Base-by-base conservation (phyloP, 108 stramenopile genomes). In the Cyclotella sp. region DNA sequence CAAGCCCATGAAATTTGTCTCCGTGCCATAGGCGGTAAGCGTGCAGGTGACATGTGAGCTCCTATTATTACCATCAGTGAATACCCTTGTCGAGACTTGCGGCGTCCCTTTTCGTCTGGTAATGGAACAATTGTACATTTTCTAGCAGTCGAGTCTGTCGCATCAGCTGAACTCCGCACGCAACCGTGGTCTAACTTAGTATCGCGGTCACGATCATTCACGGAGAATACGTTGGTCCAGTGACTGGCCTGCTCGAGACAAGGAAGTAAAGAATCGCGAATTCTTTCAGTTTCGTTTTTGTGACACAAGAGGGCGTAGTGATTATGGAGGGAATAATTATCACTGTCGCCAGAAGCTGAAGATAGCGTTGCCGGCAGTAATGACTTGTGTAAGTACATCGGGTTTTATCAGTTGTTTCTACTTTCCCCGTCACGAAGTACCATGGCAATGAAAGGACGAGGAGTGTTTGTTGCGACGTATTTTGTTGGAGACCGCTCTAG, bases 1-100 rank as follows among this genome's bases (percentile, higher is more conserved):
- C 77, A 83, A 45, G 72, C 72, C 85, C 85, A 88, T 9, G 88
- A 84, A 29, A 88, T 75, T 45, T 88, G 85, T 52, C 78, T 76
- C 49, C 88, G 47, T 61, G 84, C 88, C 79, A 84, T 73, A 8
- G 85, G 85, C 9, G 79, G 67, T 30, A 82, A 70, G 18, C 55
- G 14, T 19, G 45, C 81, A 14, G 81, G 81, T 22, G 77, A 78
- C 47, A 73, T 68, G 0, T 39, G 46, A 43, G 54, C 63, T 40
- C 52, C 54, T 18, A 52, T 34, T 8, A 78, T 43, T 11, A 82
- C 67, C 46, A 82, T 24, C 53, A 78, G 52, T 9, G 52, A 43
- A 62, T 68, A 82, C 21, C 81, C 81, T 22, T 62, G 73, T 14
- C 77, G 54, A 44, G 22, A 34, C 61, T 78, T 82, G 11, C 81